These are phyloP conservation scores for Coemansia sp. DNA, from an alignment of 192 early-diverging fungal genomes.

Conservation along the genomic window DNA sequence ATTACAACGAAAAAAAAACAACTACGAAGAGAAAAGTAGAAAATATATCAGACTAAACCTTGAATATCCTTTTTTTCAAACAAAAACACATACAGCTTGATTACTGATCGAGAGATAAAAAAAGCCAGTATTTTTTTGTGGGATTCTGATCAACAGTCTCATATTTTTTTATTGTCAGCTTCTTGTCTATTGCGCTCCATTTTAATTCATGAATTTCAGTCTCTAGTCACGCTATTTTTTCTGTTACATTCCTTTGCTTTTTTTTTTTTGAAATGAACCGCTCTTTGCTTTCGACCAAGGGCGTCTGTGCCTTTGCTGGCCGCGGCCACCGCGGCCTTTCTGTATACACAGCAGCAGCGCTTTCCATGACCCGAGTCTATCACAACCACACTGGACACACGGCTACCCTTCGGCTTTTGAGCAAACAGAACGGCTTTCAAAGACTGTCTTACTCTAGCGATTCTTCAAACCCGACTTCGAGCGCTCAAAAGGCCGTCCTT, in stretches of 20 bases:
- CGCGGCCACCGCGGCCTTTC: too few species aligned
- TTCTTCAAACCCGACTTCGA: not conserved
- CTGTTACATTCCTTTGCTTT: not conserved
- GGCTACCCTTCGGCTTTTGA: not conserved
- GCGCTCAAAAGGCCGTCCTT: slow-evolving; percentile 6
- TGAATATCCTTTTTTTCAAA: too few species aligned
- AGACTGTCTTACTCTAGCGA: not conserved
- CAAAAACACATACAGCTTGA: too few species aligned
- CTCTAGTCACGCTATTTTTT: not conserved
- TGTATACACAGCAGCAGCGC: not conserved
- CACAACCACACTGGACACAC: not conserved
- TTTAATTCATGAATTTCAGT: not conserved
- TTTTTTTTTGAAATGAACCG: not conserved
- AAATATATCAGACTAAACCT: not conserved
- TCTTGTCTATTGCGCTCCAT: not conserved
- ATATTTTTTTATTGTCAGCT: not conserved
- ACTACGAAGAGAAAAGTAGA: not conserved
- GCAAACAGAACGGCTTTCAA: not conserved
- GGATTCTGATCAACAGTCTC: too few species aligned
- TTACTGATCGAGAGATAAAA: too few species aligned
- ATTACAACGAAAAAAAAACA: not conserved
- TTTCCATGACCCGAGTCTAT: not conserved
- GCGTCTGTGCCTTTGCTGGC: not conserved
- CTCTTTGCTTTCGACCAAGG: not conserved
- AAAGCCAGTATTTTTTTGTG: too few species aligned